These are phyloP conservation scores for Daldinia childiae DNA, from an alignment of 495 filamentous ascomycete species.

Conservation along the genomic window DNA sequence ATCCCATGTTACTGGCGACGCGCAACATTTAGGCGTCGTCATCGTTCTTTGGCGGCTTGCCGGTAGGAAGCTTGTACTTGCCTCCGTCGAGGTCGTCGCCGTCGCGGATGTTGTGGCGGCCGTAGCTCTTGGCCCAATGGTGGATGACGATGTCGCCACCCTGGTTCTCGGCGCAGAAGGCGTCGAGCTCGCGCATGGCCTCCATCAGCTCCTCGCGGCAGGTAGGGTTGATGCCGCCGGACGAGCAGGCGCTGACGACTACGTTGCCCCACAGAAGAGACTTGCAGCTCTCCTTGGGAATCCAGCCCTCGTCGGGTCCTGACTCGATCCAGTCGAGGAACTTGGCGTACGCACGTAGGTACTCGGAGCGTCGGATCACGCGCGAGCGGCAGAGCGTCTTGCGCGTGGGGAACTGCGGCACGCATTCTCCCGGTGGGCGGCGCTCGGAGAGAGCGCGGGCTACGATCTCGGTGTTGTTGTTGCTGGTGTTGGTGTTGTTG, in stretches of 20 bases:
- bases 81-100: constrained; percentile 4
- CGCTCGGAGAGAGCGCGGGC: not conserved
- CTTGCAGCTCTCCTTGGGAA: constrained; percentile 30
- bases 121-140: constrained; percentile 28
- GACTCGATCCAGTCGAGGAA: constrained; percentile 34
- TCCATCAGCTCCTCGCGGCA: constrained; percentile 40
- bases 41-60: not conserved
- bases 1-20: not conserved
- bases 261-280: constrained; percentile 12
- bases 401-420: constrained; percentile 30
- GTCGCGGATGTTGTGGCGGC: constrained; percentile 30
- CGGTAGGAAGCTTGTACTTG: constrained; percentile 1
- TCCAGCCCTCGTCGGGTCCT: constrained; percentile 31
- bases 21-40: not conserved
- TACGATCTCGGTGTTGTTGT: not conserved
- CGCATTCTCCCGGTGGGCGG: constrained; percentile 11
- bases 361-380: constrained; percentile 12
- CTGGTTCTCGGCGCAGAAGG: constrained; percentile 25
- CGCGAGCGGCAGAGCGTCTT: constrained; percentile 25
- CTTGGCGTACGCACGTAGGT: constrained; percentile 25
- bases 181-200: constrained; percentile 43
- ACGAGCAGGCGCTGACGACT: constrained; percentile 15
- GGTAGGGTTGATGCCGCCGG: constrained; percentile 28
- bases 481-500: not conserved
- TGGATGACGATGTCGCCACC: constrained; percentile 31